phyloP scores from a whole-genome alignment of 192 early-diverging fungal genomes.

The Neocallimastix lanati region DNA sequence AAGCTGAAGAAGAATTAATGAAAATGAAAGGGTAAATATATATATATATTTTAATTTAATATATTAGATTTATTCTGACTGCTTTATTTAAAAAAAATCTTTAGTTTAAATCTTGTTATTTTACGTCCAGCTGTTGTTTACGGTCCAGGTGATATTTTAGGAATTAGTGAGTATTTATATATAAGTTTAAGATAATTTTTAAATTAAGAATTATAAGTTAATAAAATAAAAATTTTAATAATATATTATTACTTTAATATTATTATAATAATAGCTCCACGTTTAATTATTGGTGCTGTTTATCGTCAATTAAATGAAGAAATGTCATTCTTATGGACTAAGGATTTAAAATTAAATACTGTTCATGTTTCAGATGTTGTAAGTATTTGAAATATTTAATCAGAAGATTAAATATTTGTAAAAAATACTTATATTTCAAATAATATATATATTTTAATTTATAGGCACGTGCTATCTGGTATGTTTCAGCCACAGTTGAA shows the following conservation, averaged over 20 bases:
- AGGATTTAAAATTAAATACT: slow-evolving; percentile 78
- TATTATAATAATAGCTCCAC: slow-evolving; percentile 40
- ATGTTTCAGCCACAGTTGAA: slow-evolving; percentile 15
- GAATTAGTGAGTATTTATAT: slow-evolving; percentile 65
- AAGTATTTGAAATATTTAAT: slow-evolving; percentile 1
- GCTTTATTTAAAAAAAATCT: neutral
- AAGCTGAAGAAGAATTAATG: slow-evolving; percentile 58
- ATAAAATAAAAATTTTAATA: no score
- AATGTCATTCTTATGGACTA: slow-evolving; percentile 90
- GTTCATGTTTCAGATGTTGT: slow-evolving; percentile 81
- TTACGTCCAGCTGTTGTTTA: slow-evolving; percentile 77
- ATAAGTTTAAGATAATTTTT: no score
- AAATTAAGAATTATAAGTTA: neutral
- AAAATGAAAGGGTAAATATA: slow-evolving; percentile 48
- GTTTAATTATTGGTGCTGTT: slow-evolving; percentile 79
- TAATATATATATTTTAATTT: no score
- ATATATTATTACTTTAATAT: no score
- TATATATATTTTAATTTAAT: neutral
- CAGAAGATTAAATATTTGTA: no score
- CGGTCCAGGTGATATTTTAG: slow-evolving; percentile 56
- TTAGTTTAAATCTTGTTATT: slow-evolving; percentile 61
- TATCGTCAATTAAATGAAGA: slow-evolving; percentile 61
- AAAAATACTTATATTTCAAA: no score
- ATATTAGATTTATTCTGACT: no score
- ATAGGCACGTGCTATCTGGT: slow-evolving; percentile 28